Evolutionary conservation across 129 eudicot species (phyloP).

Genomic region (Heracleum sosnowskyi): DNA sequence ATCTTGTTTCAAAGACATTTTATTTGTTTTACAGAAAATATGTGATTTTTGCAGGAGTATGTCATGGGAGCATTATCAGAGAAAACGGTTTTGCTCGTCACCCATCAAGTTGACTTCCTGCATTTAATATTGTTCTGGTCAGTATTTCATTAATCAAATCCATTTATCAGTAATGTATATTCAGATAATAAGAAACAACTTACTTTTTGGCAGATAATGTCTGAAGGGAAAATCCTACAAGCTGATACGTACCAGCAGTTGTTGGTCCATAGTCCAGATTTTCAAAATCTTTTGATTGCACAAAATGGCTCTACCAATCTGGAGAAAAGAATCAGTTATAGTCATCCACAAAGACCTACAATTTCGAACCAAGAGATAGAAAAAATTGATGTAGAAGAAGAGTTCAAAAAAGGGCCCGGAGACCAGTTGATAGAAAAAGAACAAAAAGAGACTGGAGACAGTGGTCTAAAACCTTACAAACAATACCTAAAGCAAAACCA

Average conservation of each 20-base stretch:
- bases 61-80: constrained; percentile 53
- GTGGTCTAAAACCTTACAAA: constrained; percentile 48
- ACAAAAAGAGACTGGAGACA: constrained; percentile 57
- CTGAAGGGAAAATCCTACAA: constrained; percentile 39
- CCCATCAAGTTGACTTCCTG: constrained; percentile 87
- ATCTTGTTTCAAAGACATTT: background rate
- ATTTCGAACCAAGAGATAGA: constrained; percentile 24
- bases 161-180: too few species aligned
- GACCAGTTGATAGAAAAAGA: constrained; percentile 61
- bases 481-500: constrained; percentile 50
- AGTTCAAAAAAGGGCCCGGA: constrained; percentile 11
- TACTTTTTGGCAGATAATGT: constrained; percentile 38
- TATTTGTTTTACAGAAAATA: background rate
- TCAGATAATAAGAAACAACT: background rate
- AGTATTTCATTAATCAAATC: background rate
- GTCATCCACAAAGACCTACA: constrained; percentile 18
- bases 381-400: constrained; percentile 15
- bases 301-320: constrained; percentile 26
- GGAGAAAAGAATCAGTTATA: constrained; percentile 5
- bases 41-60: constrained; percentile 32
- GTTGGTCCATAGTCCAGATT: constrained; percentile 40
- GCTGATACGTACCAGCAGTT: constrained; percentile 40
- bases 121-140: constrained; percentile 49
- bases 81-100: constrained; percentile 67
- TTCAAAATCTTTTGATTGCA: constrained; percentile 40